Conservation (phyloP, 1,284 basidiomycete species). For the Jaminaea rosea region DNA sequence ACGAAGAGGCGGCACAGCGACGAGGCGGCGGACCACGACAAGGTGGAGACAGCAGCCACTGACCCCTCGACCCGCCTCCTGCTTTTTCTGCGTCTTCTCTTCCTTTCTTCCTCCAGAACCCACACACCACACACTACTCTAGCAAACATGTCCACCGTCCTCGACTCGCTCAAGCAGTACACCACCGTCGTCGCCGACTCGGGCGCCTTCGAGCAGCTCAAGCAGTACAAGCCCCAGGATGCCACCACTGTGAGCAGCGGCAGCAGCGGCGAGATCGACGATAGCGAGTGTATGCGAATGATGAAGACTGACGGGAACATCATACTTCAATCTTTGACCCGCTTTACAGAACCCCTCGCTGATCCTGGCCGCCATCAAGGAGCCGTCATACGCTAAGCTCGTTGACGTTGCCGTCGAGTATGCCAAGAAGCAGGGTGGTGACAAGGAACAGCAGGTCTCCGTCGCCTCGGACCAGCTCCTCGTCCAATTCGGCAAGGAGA, state of each 20-base stretch:
- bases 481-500: slow-evolving; percentile 93
- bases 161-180: slow-evolving; percentile 45
- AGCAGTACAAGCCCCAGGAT: slow-evolving; percentile 47
- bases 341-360: slow-evolving; percentile 36
- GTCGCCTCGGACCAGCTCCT: slow-evolving; percentile 82
- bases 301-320: no score
- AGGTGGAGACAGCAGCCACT: no score
- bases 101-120: slow-evolving; percentile 1
- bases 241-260: slow-evolving; percentile 44
- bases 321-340: no score
- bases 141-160: slow-evolving; percentile 26
- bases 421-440: slow-evolving; percentile 64
- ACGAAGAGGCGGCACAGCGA: no score
- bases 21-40: no score
- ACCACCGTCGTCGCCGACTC: slow-evolving; percentile 45
- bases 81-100: neutral
- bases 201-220: slow-evolving; percentile 46
- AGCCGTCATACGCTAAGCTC: slow-evolving; percentile 72
- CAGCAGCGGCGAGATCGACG: no score
- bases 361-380: slow-evolving; percentile 85
- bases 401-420: slow-evolving; percentile 73
- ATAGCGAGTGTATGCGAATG: no score
- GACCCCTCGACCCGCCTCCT: no score
- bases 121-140: neutral
- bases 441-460: slow-evolving; percentile 45